Conservation (phyloP, 2,329 filamentous ascomycete genomes). For the Fusarium bulbicola region DNA sequence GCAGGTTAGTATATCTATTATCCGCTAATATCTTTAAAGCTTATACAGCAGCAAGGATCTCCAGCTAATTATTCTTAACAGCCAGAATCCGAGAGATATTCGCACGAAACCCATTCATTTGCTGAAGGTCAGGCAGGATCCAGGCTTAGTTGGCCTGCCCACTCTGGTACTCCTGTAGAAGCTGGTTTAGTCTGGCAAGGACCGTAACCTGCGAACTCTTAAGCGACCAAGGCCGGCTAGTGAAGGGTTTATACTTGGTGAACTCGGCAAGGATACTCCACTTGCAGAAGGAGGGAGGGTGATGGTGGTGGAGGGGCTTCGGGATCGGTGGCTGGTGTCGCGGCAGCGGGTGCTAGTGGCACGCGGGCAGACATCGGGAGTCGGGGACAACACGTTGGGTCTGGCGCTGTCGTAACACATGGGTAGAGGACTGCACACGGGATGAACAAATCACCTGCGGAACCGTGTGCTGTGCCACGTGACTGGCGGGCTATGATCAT, state of each 20-base stretch:
- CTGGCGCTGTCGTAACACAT: accelerated
- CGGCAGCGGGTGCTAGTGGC: too few relatives aligned
- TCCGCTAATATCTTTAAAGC: background rate
- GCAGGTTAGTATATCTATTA: background rate
- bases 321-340: background rate
- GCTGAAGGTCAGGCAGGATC: background rate
- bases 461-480: background rate
- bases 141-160: background rate
- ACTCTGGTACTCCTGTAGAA: background rate
- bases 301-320: background rate
- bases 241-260: background rate
- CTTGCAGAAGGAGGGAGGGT: background rate
- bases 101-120: background rate
- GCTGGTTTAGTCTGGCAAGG: background rate
- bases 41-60: background rate
- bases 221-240: background rate
- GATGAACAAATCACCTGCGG: background rate
- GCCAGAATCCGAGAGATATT: background rate
- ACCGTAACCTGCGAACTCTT: background rate
- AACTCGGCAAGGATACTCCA: background rate
- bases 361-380: background rate
- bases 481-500: background rate
- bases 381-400: background rate
- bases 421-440: background rate
- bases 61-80: background rate